Conservation (phyloP, 1,284 basidiomycete genomes). For the Leccinum pachyderme region DNA sequence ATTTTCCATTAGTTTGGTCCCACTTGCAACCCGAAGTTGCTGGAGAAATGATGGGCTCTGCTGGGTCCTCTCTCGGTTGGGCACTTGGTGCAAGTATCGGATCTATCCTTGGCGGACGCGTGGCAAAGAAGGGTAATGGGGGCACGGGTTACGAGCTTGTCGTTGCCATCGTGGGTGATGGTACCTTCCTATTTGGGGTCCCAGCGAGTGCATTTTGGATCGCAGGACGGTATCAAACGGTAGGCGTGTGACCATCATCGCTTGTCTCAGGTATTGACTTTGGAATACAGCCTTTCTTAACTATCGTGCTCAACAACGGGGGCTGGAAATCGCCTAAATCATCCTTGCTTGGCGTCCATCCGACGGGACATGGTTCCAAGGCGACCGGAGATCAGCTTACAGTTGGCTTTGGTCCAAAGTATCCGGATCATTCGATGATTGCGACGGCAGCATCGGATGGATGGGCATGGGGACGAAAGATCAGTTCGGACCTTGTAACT, state of each 20-base stretch:
- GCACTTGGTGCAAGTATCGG: slow-evolving; percentile 63
- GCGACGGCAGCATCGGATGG: slow-evolving; percentile 62
- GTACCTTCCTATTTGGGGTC: slow-evolving; percentile 64
- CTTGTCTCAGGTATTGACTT: not conserved
- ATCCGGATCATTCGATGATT: slow-evolving; percentile 59
- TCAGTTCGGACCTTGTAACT: slow-evolving; percentile 28
- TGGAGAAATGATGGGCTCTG: slow-evolving; percentile 52
- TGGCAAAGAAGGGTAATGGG: slow-evolving; percentile 23
- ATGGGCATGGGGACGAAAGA: slow-evolving; percentile 58
- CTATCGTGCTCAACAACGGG: slow-evolving; percentile 69
- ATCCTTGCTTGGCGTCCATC: slow-evolving; percentile 66
- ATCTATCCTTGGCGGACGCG: slow-evolving; percentile 45
- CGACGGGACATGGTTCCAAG: slow-evolving; percentile 51
- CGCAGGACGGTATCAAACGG: slow-evolving; percentile 62
- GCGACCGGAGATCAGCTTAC: slow-evolving; percentile 49
- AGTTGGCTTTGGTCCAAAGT: slow-evolving; percentile 63
- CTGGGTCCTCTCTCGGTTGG: slow-evolving; percentile 65
- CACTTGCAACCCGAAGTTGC: slow-evolving; percentile 54
- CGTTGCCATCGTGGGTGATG: slow-evolving; percentile 63
- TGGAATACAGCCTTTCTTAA: slow-evolving; percentile 58
- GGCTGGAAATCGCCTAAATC: slow-evolving; percentile 67
- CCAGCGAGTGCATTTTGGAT: slow-evolving; percentile 71
- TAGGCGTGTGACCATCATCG: slow-evolving; percentile 30
- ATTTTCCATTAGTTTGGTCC: slow-evolving; percentile 51
- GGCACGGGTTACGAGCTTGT: slow-evolving; percentile 47